Conservation (phyloP, 306 rosid genomes). For the Sophora flavescens region DNA sequence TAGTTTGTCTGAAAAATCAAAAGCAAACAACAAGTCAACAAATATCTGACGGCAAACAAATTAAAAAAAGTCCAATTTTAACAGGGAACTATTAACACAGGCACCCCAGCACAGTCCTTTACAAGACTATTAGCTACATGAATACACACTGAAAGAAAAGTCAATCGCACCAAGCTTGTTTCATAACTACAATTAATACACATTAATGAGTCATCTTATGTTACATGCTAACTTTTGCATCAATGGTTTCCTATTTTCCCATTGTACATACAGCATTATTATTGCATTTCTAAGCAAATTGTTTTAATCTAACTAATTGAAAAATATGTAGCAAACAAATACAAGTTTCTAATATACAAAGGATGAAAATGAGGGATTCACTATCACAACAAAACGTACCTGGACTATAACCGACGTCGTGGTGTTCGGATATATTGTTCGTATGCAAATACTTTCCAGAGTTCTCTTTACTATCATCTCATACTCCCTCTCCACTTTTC, state of each 20-base stretch:
- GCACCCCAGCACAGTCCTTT: background rate
- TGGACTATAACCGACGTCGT: constrained; percentile 77
- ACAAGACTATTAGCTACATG: background rate
- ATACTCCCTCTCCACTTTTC: constrained; percentile 78
- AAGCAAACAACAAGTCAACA: background rate
- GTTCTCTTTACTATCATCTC: constrained; percentile 91
- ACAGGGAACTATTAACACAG: background rate
- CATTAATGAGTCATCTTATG: background rate
- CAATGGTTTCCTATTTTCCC: background rate
- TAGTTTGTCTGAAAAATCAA: background rate
- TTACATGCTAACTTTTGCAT: constrained; percentile 8
- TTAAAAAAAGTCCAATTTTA: background rate
- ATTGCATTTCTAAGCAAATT: background rate
- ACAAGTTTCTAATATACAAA: background rate
- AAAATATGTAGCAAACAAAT: background rate
- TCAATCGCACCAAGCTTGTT: background rate
- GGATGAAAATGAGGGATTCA: background rate
- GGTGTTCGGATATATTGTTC: constrained; percentile 78
- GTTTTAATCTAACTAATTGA: background rate
- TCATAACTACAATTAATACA: background rate
- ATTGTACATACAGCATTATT: background rate
- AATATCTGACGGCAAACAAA: background rate
- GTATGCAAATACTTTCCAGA: constrained; percentile 76
- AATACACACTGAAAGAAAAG: background rate
- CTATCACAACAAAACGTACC: constrained; percentile 47